Evolutionary conservation across 768 basidiomycete species (phyloP).

Genomic region (Lactarius deliciosus): DNA sequence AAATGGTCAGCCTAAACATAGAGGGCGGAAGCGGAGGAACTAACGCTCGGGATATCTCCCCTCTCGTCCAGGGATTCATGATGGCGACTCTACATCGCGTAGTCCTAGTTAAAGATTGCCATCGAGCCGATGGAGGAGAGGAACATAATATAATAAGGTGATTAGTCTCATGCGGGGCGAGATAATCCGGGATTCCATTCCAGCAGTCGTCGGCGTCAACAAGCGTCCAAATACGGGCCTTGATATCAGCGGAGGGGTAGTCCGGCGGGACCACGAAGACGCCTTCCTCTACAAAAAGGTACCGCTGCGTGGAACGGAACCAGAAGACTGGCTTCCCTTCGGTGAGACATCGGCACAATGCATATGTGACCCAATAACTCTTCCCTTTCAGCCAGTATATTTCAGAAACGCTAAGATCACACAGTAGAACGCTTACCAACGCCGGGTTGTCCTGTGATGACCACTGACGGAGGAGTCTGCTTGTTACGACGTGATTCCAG

Average conservation of each 20-base stretch:
- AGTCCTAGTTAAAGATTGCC: neutral
- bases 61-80: neutral
- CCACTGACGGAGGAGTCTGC: neutral
- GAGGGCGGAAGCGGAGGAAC: neutral
- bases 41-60: neutral
- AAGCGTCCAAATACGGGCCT: neutral
- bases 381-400: neutral
- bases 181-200: neutral
- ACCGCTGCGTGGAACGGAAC: neutral
- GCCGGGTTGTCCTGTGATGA: neutral
- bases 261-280: neutral
- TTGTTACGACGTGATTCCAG: neutral
- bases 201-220: neutral
- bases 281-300: neutral
- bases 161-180: neutral
- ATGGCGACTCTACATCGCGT: neutral
- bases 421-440: neutral
- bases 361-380: neutral
- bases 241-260: no score
- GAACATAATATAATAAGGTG: neutral
- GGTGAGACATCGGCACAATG: neutral
- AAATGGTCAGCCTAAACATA: neutral
- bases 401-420: neutral
- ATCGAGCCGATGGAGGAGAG: neutral
- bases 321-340: neutral